Evolutionary conservation across 129 eudicot genomes (phyloP), one percentile per base, ranked within the genome.

Genomic region (Ambrosia trifida): DNA sequence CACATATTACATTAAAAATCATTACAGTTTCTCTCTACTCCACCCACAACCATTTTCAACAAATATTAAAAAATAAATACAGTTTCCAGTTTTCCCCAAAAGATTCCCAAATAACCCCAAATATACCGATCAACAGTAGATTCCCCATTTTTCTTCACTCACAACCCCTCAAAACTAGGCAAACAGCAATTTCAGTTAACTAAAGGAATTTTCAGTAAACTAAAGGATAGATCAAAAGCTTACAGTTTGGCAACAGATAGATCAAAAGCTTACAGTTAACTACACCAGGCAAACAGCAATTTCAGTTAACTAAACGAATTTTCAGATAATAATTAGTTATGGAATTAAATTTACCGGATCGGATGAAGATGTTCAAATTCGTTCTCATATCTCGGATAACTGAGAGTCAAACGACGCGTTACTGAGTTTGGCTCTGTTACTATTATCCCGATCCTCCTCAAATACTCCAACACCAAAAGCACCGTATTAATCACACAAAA

Each of bases 401-500:
- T 70, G 64, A 49, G 20, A 36, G 17, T 14, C 58, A 67, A 68
- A 31, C 62, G 32, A 16, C 62, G 33, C 12, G 11, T 7, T 12
- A 5, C 38, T 1, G 31, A 40, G 44, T 40, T 28, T 4, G 41
- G 41, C 32, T 16, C 44, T 4, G 44, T 57, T 14, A 44, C 56
- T 19, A 63, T 58, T 71, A 76, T 65, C 62, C 28, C n/a, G 60
- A 52, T 75, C 82, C 90, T 66, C 81, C 81, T 81, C 74, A 71
- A 60, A 44, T 76, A 90, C 83, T 87, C 96, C 51, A 59, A 32
- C 87, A 86, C 85, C 70, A 90, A 84, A 66, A 90, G 57, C 68
- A 85, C 84, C 31, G 85, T 88, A 56, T 90, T 91, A 49, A 90
- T 79, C 72, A 74, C 35, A 63, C 96, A 90, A 81, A 85, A 91